Evolutionary conservation across 495 filamentous ascomycete genomes (phyloP), one percentile per base, ranked within the genome.

Genomic region (Penicillium roqueforti): DNA sequence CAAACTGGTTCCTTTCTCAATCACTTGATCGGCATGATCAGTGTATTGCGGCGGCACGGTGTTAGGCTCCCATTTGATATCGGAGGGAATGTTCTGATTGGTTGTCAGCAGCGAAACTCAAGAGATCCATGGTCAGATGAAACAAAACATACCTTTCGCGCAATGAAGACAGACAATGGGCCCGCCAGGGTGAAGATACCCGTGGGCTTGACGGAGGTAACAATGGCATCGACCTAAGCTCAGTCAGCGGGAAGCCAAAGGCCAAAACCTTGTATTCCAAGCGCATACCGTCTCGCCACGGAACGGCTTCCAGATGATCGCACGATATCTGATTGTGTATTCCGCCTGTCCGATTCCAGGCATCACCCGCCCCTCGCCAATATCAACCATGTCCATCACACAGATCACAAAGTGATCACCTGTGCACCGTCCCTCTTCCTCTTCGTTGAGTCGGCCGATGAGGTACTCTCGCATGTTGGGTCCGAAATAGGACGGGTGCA

Each of bases 251-350:
- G 20, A 22, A 40, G 7, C 20, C 41, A 49, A n/a, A 28, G 7
- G 16, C 22, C 6, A 14, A 2, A 19, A 53, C 20, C 25, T 39
- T 34, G 10, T 4, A 48, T 26, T 11, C 10, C 38, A 46, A 46
- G 34, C 42, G 76, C 87, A 67, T 80, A 96, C 93, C 55, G 91
- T 92, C 77, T 99, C 93, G 54, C 91, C 91, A 64, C 90, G 89
- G 79, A 97, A 99, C 9, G 93, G 93, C 62, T 90, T 81, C 91
- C 92, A 99, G 42, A 99, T 92, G 38, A 99, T 90, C 32, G 93
- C 93, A 46, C 91, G 87, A 65, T 96, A 99, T 58, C 86, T 84
- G 39, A 97, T 88, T 0, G 88, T 96, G 71, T 96, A 99, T 68
- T 97, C 90, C 19, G 95, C 93, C 45, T 91, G 75, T 14, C 90